These are phyloP conservation scores for Hordeum vulgare DNA, from an alignment of 176 grass and related monocot genomes.

Conservation along the genomic window DNA sequence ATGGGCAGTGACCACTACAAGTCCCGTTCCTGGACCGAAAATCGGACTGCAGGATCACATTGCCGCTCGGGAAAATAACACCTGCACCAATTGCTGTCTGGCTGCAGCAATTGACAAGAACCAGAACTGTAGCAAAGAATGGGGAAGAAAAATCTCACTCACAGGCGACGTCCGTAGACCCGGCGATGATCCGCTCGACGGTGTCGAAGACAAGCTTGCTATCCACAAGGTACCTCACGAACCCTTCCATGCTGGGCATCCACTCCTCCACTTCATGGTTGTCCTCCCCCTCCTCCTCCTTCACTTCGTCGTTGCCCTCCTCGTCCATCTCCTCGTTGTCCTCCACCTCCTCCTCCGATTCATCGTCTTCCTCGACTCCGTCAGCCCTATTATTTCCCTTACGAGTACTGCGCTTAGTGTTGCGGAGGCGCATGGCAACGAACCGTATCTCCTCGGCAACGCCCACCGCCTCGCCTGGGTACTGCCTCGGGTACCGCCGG, in stretches of 20 bases:
- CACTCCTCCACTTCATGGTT: slow-evolving; percentile 20
- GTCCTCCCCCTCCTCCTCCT: background rate
- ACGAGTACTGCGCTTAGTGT: slow-evolving; percentile 33
- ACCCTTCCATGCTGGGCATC: slow-evolving; percentile 69
- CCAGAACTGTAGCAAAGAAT: background rate
- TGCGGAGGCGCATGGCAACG: slow-evolving; percentile 86
- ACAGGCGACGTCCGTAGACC: slow-evolving; percentile 82
- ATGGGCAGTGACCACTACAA: background rate
- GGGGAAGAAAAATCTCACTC: slow-evolving; percentile 24
- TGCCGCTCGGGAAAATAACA: background rate
- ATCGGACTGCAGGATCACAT: background rate
- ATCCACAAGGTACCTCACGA: slow-evolving; percentile 77
- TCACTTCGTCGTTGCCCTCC: background rate
- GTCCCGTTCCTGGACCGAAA: background rate
- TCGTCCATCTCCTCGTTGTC: background rate
- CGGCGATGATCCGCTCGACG: slow-evolving; percentile 69
- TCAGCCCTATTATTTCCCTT: background rate
- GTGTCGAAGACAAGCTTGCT: slow-evolving; percentile 92
- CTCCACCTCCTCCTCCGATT: background rate
- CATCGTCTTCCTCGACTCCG: background rate
- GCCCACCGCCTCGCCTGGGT: slow-evolving; percentile 67
- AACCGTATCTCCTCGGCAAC: slow-evolving; percentile 95
- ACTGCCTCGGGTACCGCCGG: slow-evolving; percentile 41
- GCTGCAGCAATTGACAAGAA: background rate
- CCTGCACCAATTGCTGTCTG: background rate